These are phyloP conservation scores for Leavenworthia alabamica DNA, from an alignment of 345 rosid genomes.

Conservation along the genomic window DNA sequence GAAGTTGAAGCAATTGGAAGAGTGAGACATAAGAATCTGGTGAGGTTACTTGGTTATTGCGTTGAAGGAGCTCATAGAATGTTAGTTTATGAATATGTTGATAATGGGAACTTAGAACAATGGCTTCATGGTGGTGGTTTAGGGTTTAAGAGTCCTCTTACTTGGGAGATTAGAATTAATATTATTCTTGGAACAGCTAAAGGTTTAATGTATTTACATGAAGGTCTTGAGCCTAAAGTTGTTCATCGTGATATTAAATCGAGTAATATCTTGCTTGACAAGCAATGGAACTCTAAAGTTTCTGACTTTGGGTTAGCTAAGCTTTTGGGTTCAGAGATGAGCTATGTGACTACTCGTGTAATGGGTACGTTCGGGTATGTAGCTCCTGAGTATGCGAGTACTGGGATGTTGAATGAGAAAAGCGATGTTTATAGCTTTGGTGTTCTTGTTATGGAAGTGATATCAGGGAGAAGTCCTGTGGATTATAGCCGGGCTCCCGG, in stretches of 20 bases:
- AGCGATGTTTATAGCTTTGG: slow-evolving; percentile 96
- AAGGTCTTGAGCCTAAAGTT: slow-evolving; percentile 91
- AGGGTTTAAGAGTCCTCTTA: slow-evolving; percentile 68
- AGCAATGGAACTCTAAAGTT: slow-evolving; percentile 79
- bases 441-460: slow-evolving; percentile 84
- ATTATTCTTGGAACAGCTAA: slow-evolving; percentile 75
- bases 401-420: slow-evolving; percentile 95
- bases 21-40: slow-evolving; percentile 92
- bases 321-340: slow-evolving; percentile 76
- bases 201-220: slow-evolving; percentile 83
- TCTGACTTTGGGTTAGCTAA: slow-evolving; percentile 90
- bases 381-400: slow-evolving; percentile 97
- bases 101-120: slow-evolving; percentile 87
- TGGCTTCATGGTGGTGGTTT: slow-evolving; percentile 84
- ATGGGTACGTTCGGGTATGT: slow-evolving; percentile 98
- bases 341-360: slow-evolving; percentile 88
- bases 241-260: slow-evolving; percentile 87
- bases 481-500: slow-evolving; percentile 82
- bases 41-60: slow-evolving; percentile 89
- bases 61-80: slow-evolving; percentile 98
- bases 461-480: slow-evolving; percentile 93
- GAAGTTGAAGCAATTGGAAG: slow-evolving; percentile 97
- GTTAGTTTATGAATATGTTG: slow-evolving; percentile 84
- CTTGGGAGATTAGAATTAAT: slow-evolving; percentile 83
- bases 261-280: slow-evolving; percentile 86